Percentiles rank a stretch among this genome's conserved stretches.
These are phyloP conservation scores for Melocanna baccifera DNA, from an alignment of 176 grass and related monocot genomes.

Conservation along the genomic window DNA sequence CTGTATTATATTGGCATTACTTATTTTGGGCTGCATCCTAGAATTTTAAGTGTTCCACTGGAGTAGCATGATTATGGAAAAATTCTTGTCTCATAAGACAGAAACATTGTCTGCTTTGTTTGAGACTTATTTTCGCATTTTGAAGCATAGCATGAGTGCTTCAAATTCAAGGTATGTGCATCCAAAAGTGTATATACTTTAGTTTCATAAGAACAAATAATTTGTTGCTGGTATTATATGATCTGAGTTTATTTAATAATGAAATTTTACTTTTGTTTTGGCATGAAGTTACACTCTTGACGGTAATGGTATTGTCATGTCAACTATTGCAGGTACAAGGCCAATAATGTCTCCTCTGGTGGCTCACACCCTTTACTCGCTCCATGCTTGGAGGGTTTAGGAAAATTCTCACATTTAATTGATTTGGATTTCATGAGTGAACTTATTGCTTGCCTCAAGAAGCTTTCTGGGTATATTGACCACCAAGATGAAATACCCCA, in stretches of 20 bases:
- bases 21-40: constrained; percentile 1
- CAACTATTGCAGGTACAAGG: constrained; percentile 49
- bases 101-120: constrained; percentile 86
- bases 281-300: constrained; percentile 5
- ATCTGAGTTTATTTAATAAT: constrained; percentile 11
- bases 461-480: constrained; percentile 71
- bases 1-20: not conserved
- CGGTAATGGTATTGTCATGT: not conserved
- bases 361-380: constrained; percentile 66
- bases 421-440: constrained; percentile 95
- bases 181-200: constrained; percentile 1
- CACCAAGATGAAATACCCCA: constrained; percentile 19
- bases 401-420: constrained; percentile 95
- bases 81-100: not conserved
- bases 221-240: not conserved
- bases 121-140: constrained; percentile 91
- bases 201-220: not conserved
- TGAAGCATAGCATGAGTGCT: constrained; percentile 63
- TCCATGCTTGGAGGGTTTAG: constrained; percentile 80
- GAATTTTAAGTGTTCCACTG: not conserved
- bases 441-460: constrained; percentile 78
- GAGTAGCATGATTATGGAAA: not conserved
- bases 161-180: constrained; percentile 56
- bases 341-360: constrained; percentile 18
- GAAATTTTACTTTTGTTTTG: constrained; percentile 16